Evolutionary conservation across 371 early-diverging fungal species (phyloP).

Genomic region (Gilbertella persicaria): DNA sequence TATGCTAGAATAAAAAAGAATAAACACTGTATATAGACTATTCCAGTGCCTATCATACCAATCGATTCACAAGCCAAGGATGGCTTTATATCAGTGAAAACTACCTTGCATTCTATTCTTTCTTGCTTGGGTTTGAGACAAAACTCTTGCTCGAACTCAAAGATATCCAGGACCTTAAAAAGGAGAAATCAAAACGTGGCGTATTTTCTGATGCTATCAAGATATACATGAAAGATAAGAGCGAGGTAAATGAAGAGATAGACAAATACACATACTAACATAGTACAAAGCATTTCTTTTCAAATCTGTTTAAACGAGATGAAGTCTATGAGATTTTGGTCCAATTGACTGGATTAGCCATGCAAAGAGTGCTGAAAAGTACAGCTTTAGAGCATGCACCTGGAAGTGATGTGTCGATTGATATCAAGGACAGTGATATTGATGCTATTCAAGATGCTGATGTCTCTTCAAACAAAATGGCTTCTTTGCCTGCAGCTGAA

Average conservation of each 20-base stretch:
- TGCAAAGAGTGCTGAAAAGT: conserved; percentile 86
- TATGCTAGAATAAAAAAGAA: not conserved
- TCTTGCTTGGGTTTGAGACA: conserved; percentile 90
- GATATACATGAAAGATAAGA: conserved; percentile 78
- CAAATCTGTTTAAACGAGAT: conserved; percentile 94
- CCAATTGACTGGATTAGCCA: conserved; percentile 83
- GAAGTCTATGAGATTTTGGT: conserved; percentile 91
- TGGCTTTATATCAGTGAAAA: conserved; percentile 96
- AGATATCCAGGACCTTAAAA: conserved; percentile 83
- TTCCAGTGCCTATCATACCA: conserved; percentile 86
- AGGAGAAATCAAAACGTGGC: conserved; percentile 88
- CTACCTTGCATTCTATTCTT: conserved; percentile 93
- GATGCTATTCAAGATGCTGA: conserved; percentile 32
- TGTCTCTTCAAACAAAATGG: conserved; percentile 17
- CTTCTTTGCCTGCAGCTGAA: conserved; percentile 27
- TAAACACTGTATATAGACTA: conserved; percentile 64
- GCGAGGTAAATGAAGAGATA: conserved; percentile 56
- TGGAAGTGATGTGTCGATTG: conserved; percentile 52
- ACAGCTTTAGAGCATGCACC: conserved; percentile 73
- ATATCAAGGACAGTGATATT: conserved; percentile 39
- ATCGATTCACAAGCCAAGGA: conserved; percentile 88
- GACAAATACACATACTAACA: not conserved
- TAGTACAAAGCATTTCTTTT: conserved; percentile 88
- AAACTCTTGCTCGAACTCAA: conserved; percentile 88
- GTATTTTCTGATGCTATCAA: conserved; percentile 88